Evolutionary conservation across 1,139 yeast genomes (phyloP).

Genomic region (Yamadazyma blattariae): DNA sequence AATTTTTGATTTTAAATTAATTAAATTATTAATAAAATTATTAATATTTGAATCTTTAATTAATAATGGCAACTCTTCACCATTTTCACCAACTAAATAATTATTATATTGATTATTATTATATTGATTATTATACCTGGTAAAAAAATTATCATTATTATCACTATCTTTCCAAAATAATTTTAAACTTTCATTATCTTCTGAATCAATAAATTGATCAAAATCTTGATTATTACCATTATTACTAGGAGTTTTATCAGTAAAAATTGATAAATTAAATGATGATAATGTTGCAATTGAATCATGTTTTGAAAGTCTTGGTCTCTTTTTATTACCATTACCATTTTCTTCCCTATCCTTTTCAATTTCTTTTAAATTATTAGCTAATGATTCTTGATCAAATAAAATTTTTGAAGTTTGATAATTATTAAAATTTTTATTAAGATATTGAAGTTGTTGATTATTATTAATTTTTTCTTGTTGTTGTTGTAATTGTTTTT

Average conservation of each 20-base stretch:
- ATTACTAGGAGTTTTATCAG: conserved; percentile 4
- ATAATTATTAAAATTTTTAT: background rate
- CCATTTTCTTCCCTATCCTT: too few relatives aligned
- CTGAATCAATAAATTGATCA: conserved; percentile 13
- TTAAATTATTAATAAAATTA: conserved; percentile 10
- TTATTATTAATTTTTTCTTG: background rate
- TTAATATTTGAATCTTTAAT: conserved; percentile 5
- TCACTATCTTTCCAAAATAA: conserved; percentile 15
- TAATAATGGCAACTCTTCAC: too few relatives aligned
- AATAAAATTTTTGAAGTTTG: conserved; percentile 1
- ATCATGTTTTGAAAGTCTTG: conserved; percentile 10
- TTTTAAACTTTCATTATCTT: conserved; percentile 16
- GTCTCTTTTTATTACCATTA: conserved; percentile 4
- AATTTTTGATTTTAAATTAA: conserved; percentile 7
- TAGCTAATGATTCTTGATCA: conserved; percentile 1
- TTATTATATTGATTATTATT: conserved; percentile 1
- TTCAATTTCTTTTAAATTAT: background rate
- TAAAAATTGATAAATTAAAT: conserved; percentile 12
- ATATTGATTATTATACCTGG: background rate
- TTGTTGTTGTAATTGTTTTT: conserved; percentile 2
- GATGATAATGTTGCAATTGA: conserved; percentile 13
- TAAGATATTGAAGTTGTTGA: background rate
- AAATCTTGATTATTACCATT: conserved; percentile 10
- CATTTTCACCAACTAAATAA: background rate
- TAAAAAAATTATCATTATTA: background rate